Evolutionary conservation across 345 rosid genomes (phyloP).

Genomic region (Rhodomyrtus tomentosa): DNA sequence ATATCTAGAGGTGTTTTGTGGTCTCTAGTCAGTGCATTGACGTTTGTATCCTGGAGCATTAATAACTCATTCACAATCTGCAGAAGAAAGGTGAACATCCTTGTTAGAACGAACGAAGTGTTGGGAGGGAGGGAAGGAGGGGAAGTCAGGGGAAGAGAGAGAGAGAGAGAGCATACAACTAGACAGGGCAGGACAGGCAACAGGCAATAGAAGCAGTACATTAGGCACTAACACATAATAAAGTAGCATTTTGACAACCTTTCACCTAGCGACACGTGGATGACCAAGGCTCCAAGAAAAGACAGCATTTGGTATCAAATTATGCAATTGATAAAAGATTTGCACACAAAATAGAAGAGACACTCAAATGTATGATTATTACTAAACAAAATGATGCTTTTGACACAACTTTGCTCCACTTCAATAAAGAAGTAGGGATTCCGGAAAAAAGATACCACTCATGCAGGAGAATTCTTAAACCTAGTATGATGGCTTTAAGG

Average conservation of each 20-base stretch:
- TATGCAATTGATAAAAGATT: background rate
- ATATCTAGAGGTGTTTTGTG: conserved; percentile 10
- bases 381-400: background rate
- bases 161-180: background rate
- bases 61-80: conserved; percentile 4
- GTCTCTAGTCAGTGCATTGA: conserved; percentile 8
- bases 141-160: too few relatives aligned
- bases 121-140: background rate
- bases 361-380: background rate
- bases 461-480: background rate
- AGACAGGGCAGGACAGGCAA: background rate
- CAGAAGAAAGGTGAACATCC: background rate
- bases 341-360: background rate
- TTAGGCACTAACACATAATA: background rate
- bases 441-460: background rate
- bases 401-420: background rate
- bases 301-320: background rate
- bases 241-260: background rate
- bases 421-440: background rate
- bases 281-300: background rate
- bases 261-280: background rate
- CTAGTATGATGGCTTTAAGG: background rate
- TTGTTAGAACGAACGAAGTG: background rate
- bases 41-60: conserved; percentile 2
- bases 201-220: background rate